Percentiles rank a stretch among this genome's conserved stretches.
phyloP scores from a whole-genome alignment of 495 filamentous ascomycete species.

The Penicillium simplicissimum region DNA sequence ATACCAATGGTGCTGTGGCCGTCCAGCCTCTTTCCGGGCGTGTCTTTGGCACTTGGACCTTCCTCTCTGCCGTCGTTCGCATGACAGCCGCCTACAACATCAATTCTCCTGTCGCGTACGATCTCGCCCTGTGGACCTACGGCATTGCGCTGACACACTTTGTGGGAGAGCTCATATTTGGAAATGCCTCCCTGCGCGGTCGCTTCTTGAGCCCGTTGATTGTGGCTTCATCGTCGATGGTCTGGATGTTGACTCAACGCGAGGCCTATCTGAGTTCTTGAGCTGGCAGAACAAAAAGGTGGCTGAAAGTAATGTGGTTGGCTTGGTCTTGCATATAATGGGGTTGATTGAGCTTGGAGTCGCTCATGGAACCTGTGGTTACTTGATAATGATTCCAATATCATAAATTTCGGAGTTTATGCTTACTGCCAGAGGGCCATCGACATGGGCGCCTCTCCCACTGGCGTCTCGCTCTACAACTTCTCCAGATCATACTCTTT shows the following conservation, averaged over 20 bases:
- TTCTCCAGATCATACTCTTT: not conserved
- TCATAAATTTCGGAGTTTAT: not conserved
- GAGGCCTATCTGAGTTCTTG: slow-evolving; percentile 35
- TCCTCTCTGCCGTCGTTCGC: slow-evolving; percentile 72
- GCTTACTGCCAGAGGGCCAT: not conserved
- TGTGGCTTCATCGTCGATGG: slow-evolving; percentile 64
- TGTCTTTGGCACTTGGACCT: slow-evolving; percentile 90
- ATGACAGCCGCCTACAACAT: slow-evolving; percentile 88
- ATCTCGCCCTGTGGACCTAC: slow-evolving; percentile 79
- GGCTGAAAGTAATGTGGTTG: not conserved
- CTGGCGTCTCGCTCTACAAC: not conserved
- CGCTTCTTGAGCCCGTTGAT: slow-evolving; percentile 72
- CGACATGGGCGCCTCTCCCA: not conserved
- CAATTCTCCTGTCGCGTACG: slow-evolving; percentile 65
- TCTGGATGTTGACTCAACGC: slow-evolving; percentile 80
- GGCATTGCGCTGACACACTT: slow-evolving; percentile 80
- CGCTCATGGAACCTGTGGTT: not conserved
- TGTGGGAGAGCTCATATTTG: slow-evolving; percentile 71
- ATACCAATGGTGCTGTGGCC: slow-evolving; percentile 54
- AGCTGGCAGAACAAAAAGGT: not conserved
- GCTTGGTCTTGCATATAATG: not conserved
- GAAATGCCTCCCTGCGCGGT: slow-evolving; percentile 66
- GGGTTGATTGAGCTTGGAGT: not conserved
- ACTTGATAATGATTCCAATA: not conserved
- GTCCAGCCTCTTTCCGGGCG: slow-evolving; percentile 69